Percentiles rank a stretch among this genome's conserved stretches.
Evolutionary conservation across 192 early-diverging fungal species (phyloP).

Genomic region (Coemansia javaensis): DNA sequence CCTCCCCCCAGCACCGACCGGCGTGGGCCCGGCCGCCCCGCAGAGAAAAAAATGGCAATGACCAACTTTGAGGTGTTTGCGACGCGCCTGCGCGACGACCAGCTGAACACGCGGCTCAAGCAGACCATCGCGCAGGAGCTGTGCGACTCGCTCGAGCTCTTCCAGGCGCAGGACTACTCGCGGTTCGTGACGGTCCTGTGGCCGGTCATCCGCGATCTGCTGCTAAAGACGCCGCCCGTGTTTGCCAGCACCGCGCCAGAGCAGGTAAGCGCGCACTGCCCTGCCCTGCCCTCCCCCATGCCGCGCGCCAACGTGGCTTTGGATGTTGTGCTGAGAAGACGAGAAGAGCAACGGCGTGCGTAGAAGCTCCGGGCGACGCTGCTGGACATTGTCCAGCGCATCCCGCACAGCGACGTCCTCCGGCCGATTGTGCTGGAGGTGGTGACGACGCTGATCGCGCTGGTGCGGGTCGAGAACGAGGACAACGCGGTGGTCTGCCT

Average conservation of each 20-base stretch:
- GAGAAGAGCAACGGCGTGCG: background rate
- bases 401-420: constrained; percentile 85
- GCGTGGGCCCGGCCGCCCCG: too few relatives aligned
- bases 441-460: constrained; percentile 66
- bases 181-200: constrained; percentile 72
- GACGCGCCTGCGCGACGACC: constrained; percentile 51
- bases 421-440: constrained; percentile 71
- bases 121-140: constrained; percentile 79
- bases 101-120: constrained; percentile 61
- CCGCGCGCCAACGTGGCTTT: background rate
- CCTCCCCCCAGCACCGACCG: too few relatives aligned
- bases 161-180: constrained; percentile 80
- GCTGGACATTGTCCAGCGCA: constrained; percentile 88
- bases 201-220: constrained; percentile 75
- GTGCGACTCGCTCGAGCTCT: constrained; percentile 84
- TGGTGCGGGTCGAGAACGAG: constrained; percentile 89
- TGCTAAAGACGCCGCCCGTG: constrained; percentile 66
- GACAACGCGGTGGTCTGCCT: constrained; percentile 93
- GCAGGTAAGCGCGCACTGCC: constrained; percentile 47
- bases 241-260: constrained; percentile 70
- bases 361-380: constrained; percentile 84
- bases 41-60: constrained; percentile 22
- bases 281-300: background rate
- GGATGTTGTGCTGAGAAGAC: background rate
- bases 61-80: constrained; percentile 55